Percentiles rank a stretch among this genome's conserved stretches.
phyloP scores from a whole-genome alignment of 2,329 filamentous ascomycete genomes.

The Ilyonectria mors-panacis region DNA sequence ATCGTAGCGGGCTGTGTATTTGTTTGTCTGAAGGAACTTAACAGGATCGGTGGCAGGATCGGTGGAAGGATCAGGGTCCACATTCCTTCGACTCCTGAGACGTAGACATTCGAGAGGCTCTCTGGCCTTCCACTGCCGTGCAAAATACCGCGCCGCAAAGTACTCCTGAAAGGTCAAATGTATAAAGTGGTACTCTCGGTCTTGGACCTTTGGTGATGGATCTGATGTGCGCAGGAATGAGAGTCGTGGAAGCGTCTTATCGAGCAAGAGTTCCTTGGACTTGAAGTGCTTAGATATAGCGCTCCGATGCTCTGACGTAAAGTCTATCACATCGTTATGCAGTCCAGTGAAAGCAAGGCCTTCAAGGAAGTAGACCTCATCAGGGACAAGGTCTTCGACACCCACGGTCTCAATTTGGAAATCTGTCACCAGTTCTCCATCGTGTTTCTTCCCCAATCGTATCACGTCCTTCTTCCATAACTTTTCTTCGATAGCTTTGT shows the following conservation, averaged over 20 bases:
- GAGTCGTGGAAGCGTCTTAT: conserved; percentile 42
- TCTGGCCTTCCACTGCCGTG: conserved; percentile 47
- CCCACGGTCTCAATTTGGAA: conserved; percentile 25
- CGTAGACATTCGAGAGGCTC: conserved; percentile 33
- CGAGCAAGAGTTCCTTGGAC: conserved; percentile 19
- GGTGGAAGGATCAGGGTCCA: too few species aligned
- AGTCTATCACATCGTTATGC: conserved; percentile 52
- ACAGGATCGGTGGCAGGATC: too few species aligned
- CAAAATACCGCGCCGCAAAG: conserved; percentile 59
- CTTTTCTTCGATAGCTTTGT: conserved; percentile 51
- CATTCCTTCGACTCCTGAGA: conserved; percentile 16
- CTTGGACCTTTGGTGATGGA: conserved; percentile 25
- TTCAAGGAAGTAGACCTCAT: conserved; percentile 48
- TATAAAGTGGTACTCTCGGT: conserved; percentile 56
- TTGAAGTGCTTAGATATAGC: conserved; percentile 37
- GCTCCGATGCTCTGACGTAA: conserved; percentile 42
- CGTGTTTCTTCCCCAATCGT: conserved; percentile 43
- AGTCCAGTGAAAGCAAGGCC: conserved; percentile 55
- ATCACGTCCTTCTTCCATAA: conserved; percentile 58
- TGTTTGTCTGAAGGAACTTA: conserved; percentile 52
- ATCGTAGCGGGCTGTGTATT: conserved; percentile 57
- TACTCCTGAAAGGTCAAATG: conserved; percentile 61
- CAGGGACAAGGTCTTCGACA: conserved; percentile 32
- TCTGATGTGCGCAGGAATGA: conserved; percentile 57
- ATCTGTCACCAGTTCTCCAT: conserved; percentile 10